These are phyloP conservation scores for Colletotrichum cereale DNA, from an alignment of 2,329 filamentous ascomycete genomes.

Conservation along the genomic window DNA sequence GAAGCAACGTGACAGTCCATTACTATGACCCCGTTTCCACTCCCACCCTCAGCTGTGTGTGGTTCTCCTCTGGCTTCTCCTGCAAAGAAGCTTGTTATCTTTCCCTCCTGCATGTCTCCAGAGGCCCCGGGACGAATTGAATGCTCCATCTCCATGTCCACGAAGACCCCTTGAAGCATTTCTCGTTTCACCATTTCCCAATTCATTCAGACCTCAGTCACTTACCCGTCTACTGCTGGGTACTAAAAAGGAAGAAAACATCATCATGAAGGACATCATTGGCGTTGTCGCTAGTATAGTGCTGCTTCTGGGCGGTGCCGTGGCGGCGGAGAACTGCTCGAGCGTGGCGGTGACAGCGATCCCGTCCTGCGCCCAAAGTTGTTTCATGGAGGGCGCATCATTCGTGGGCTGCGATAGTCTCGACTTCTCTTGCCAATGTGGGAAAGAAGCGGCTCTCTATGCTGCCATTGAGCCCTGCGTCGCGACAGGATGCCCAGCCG, in stretches of 20 bases:
- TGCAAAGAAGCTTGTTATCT: conserved; percentile 22
- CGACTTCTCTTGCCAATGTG: conserved; percentile 48
- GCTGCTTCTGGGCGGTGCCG: conserved; percentile 7
- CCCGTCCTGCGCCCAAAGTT: conserved; percentile 46
- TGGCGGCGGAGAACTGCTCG: conserved; percentile 43
- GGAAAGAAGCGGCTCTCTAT: conserved; percentile 43
- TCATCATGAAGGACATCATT: conserved; percentile 10
- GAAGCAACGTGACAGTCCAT: conserved; percentile 12
- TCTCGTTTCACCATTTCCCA: conserved; percentile 27
- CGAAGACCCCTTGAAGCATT: conserved; percentile 29
- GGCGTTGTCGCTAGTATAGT: neutral
- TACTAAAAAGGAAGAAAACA: neutral
- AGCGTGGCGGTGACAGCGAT: conserved; percentile 45
- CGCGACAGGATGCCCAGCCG: conserved; percentile 44
- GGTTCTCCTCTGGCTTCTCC: neutral
- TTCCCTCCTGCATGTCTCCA: conserved; percentile 25
- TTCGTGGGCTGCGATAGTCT: conserved; percentile 45
- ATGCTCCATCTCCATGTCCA: conserved; percentile 14
- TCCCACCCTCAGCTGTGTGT: conserved; percentile 21
- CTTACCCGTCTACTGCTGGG: neutral
- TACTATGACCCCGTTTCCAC: conserved; percentile 15
- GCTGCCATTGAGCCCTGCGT: conserved; percentile 47
- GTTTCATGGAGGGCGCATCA: conserved; percentile 47
- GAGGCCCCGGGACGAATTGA: conserved; percentile 21
- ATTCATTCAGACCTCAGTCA: conserved; percentile 4